phyloP scores from a whole-genome alignment of 805 yeast species.

The Saturnispora hagleri region DNA sequence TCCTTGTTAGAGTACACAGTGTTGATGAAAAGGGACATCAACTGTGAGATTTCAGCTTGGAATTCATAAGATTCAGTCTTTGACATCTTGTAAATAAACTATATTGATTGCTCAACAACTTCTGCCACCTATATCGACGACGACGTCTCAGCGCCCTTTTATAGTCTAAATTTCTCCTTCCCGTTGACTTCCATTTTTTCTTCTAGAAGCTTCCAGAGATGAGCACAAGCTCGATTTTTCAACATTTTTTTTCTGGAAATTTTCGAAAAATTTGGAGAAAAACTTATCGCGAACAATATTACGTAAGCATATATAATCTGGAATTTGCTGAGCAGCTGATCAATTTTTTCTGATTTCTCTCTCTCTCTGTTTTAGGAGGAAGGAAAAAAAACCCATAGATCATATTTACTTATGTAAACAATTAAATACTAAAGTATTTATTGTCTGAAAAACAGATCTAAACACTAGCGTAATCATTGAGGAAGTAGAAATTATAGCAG shows the following conservation, averaged over 20 bases:
- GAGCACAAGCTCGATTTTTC: not conserved
- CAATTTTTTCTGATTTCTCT: not conserved
- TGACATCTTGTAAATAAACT: conserved; percentile 17
- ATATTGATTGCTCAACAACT: not conserved
- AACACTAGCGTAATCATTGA: not conserved
- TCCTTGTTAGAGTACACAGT: conserved; percentile 99
- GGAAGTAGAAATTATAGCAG: not conserved
- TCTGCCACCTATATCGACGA: not conserved
- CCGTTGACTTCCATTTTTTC: not conserved
- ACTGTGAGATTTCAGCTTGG: conserved; percentile 99
- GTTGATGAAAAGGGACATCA: conserved; percentile 99
- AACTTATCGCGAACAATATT: not conserved
- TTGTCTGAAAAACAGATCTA: not conserved
- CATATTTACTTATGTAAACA: not conserved
- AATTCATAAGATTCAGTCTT: conserved; percentile 82
- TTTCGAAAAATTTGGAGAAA: not conserved
- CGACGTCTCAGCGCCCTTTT: not conserved
- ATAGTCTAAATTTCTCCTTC: not conserved
- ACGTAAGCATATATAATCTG: not conserved
- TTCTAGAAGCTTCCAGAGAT: conserved; percentile 7
- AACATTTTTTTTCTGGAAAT: not conserved
- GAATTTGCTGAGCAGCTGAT: not conserved
- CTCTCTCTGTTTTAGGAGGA: not conserved
- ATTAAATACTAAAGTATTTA: not conserved
- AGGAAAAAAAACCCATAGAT: not conserved